Percentiles rank a stretch among this genome's conserved stretches.
These are phyloP conservation scores for Myrica gale DNA, from an alignment of 306 rosid species.

Conservation along the genomic window DNA sequence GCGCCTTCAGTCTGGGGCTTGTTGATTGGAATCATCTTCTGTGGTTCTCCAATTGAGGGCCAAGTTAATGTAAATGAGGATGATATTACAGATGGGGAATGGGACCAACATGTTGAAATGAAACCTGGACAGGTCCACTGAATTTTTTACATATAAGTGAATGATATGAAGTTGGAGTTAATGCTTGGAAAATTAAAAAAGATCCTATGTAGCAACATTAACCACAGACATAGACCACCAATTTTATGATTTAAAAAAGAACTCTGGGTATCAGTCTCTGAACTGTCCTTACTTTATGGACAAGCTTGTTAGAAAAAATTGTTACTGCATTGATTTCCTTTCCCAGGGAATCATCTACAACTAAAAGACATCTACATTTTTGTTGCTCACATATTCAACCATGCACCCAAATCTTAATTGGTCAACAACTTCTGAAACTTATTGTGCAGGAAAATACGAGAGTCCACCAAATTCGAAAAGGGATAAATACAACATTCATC, in stretches of 20 bases:
- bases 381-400: not conserved
- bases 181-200: not conserved
- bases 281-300: not conserved
- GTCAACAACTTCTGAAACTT: not conserved
- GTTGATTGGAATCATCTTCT: too few relatives aligned
- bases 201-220: not conserved
- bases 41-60: too few relatives aligned
- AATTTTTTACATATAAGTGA: not conserved
- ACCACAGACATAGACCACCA: not conserved
- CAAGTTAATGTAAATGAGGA: too few relatives aligned
- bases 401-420: not conserved
- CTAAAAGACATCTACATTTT: not conserved
- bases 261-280: not conserved
- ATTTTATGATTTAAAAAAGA: not conserved
- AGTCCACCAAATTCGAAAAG: too few relatives aligned
- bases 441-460: not conserved
- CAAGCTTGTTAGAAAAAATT: not conserved
- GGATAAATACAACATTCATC: too few relatives aligned
- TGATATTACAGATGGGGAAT: too few relatives aligned
- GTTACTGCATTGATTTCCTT: not conserved
- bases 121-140: not conserved
- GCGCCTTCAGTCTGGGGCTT: too few relatives aligned
- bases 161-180: not conserved
- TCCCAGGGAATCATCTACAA: not conserved
- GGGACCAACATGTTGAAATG: too few relatives aligned